A percentile compares a stretch with the other conserved stretches of the same genome.
These are phyloP conservation scores for Fusarium sp. DNA, from an alignment of 2,329 filamentous ascomycete genomes.

Conservation along the genomic window DNA sequence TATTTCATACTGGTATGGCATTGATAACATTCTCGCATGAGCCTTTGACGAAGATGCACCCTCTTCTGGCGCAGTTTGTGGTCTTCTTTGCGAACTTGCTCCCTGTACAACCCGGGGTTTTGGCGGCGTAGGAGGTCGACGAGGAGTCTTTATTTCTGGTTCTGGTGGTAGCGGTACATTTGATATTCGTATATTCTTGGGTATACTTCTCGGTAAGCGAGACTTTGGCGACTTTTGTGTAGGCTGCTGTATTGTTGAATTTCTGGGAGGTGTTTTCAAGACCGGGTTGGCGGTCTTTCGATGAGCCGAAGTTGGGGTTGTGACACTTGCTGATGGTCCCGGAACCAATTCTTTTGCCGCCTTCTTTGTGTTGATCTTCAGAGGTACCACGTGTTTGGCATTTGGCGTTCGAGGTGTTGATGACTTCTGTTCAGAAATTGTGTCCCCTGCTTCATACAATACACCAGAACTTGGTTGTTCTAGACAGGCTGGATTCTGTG, in stretches of 20 bases:
- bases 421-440: constrained; percentile 3
- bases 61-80: constrained; percentile 23
- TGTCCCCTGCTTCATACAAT: constrained; percentile 9
- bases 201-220: constrained; percentile 15
- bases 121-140: constrained; percentile 35
- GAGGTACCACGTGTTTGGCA: not conserved
- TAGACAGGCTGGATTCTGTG: constrained; percentile 14
- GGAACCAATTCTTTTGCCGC: not conserved
- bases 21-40: constrained; percentile 10
- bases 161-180: constrained; percentile 33
- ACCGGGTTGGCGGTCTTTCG: constrained; percentile 1
- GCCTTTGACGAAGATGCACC: not conserved
- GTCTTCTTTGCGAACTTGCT: constrained; percentile 8
- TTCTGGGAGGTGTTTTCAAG: constrained; percentile 3
- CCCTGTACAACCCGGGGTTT: constrained; percentile 22
- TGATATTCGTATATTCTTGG: constrained; percentile 12
- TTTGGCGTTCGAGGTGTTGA: constrained; percentile 1
- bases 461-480: constrained; percentile 25
- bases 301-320: constrained; percentile 9
- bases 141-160: constrained; percentile 15
- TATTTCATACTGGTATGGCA: constrained; percentile 15
- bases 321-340: not conserved
- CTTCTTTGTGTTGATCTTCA: not conserved
- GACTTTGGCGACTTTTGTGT: constrained; percentile 22
- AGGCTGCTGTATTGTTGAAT: not conserved